Evolutionary conservation across 768 basidiomycete genomes (phyloP).

Genomic region (Gelatoporia subvermispora): DNA sequence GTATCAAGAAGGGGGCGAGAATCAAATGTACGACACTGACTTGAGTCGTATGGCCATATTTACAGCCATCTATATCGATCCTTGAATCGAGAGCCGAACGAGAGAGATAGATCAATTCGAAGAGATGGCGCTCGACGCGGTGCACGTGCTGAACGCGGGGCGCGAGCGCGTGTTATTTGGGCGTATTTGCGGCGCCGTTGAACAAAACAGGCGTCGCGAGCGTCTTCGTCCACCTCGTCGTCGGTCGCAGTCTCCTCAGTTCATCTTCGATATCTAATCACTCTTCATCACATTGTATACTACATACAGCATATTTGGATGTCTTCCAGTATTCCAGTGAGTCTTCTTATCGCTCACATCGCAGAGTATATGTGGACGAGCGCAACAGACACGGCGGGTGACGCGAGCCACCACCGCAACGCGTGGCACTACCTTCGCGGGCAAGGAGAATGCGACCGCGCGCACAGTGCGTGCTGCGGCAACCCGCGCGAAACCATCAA

Average conservation of each 20-base stretch:
- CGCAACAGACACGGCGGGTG: slow-evolving; percentile 57
- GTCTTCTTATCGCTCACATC: slow-evolving; percentile 11
- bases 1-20: no score
- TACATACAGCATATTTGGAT: slow-evolving; percentile 18
- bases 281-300: slow-evolving; percentile 1
- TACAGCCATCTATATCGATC: no score
- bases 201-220: slow-evolving; percentile 22
- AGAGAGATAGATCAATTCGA: no score
- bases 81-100: no score
- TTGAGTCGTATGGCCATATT: no score
- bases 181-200: slow-evolving; percentile 24
- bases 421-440: slow-evolving; percentile 48
- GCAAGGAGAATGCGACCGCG: slow-evolving; percentile 68
- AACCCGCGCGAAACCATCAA: slow-evolving; percentile 55
- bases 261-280: slow-evolving; percentile 2
- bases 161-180: slow-evolving; percentile 22
- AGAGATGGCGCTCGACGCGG: slow-evolving; percentile 1
- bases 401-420: slow-evolving; percentile 42
- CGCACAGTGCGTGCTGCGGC: slow-evolving; percentile 53
- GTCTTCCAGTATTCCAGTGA: slow-evolving; percentile 44
- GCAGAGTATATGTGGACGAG: no score
- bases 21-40: no score
- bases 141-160: slow-evolving; percentile 21
- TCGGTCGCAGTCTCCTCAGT: slow-evolving; percentile 3
- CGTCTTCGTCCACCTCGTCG: not conserved